phyloP scores from a whole-genome alignment of 306 rosid species.

The Delonix regia region DNA sequence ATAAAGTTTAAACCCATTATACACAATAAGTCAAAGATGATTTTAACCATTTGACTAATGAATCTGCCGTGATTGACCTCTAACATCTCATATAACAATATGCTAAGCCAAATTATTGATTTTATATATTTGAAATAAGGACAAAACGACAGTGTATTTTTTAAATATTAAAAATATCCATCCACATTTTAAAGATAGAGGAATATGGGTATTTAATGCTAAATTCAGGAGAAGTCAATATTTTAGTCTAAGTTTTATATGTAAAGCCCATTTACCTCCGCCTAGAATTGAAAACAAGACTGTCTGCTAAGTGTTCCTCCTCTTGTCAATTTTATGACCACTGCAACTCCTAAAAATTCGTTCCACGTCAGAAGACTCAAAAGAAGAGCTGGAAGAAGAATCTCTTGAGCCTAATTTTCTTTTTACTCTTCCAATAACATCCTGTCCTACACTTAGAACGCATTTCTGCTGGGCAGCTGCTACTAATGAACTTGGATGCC shows the following conservation, averaged over 20 bases:
- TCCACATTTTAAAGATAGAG: neutral
- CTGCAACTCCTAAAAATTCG: neutral
- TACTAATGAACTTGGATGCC: conserved; percentile 24
- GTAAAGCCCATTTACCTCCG: conserved; percentile 20
- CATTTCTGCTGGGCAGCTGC: neutral
- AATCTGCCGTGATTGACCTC: no score
- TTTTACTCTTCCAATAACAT: neutral
- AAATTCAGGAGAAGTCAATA: neutral
- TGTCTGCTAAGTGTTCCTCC: conserved; percentile 17
- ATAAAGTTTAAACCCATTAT: no score
- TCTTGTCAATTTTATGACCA: conserved; percentile 6
- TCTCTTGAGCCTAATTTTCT: neutral
- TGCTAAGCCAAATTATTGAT: no score
- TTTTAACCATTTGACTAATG: no score
- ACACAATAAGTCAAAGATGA: no score
- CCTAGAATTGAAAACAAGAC: neutral
- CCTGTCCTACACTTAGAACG: neutral
- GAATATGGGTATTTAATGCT: neutral
- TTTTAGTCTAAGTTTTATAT: neutral
- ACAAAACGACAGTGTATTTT: no score
- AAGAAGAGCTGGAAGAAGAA: conserved; percentile 31
- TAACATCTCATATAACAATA: no score
- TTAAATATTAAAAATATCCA: neutral
- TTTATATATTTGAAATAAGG: no score
- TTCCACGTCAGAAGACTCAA: conserved; percentile 17